phyloP scores from a whole-genome alignment of 176 grass and related monocot genomes.

The Triticum turgidum region DNA sequence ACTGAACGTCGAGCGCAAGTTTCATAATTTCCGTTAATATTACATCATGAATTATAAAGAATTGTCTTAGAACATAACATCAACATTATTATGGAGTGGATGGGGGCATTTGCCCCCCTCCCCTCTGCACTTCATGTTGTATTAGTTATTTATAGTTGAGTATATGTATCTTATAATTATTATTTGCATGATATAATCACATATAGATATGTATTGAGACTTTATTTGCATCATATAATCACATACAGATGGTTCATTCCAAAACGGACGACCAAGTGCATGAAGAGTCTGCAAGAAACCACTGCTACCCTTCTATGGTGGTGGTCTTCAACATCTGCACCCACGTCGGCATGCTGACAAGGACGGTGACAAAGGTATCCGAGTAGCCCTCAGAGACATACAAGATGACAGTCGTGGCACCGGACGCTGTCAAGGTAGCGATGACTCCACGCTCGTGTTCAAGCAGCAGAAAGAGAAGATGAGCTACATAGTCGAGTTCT shows the following conservation, averaged over 20 bases:
- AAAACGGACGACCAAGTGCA: background rate
- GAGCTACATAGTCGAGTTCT: constrained; percentile 39
- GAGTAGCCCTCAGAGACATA: constrained; percentile 30
- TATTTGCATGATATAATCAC: too few relatives aligned
- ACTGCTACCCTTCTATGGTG: constrained; percentile 59
- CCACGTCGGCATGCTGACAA: background rate
- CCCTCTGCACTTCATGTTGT: too few relatives aligned
- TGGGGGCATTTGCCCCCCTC: too few relatives aligned
- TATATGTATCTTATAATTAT: too few relatives aligned
- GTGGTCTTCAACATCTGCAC: constrained; percentile 28
- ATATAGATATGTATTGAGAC: too few relatives aligned
- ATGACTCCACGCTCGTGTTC: constrained; percentile 50
- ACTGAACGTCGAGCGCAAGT: too few relatives aligned
- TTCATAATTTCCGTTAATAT: too few relatives aligned
- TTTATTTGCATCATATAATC: too few relatives aligned
- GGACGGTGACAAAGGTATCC: constrained; percentile 35
- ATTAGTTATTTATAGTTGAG: too few relatives aligned
- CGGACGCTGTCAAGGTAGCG: constrained; percentile 25
- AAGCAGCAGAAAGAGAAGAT: background rate
- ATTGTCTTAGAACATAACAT: too few relatives aligned
- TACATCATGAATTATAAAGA: too few relatives aligned
- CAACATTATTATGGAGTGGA: too few relatives aligned
- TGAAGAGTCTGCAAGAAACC: background rate
- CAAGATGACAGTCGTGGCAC: background rate
- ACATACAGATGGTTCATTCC: background rate